phyloP scores from a whole-genome alignment of 2,329 filamentous ascomycete genomes.

The Eurotiales sp. region DNA sequence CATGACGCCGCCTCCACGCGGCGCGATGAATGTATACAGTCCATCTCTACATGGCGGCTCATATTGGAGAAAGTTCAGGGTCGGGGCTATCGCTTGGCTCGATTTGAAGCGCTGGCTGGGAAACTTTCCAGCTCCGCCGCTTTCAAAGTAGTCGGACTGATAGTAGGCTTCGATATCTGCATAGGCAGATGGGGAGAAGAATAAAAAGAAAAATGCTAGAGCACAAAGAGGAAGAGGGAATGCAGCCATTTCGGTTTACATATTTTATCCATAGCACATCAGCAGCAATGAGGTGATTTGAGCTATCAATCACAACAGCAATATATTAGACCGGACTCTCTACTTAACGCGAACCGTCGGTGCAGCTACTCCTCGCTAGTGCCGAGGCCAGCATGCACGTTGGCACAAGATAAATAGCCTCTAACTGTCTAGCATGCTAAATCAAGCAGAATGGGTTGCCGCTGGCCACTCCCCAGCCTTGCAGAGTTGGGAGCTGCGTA shows the following conservation, averaged over 20 bases:
- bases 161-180: conserved; percentile 9
- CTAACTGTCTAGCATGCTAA: too few relatives aligned
- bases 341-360: too few relatives aligned
- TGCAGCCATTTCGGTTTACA: background rate
- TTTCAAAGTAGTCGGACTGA: conserved; percentile 5
- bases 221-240: background rate
- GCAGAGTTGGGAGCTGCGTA: too few relatives aligned
- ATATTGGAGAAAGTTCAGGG: conserved; percentile 2
- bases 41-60: conserved; percentile 2
- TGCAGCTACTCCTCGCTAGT: too few relatives aligned
- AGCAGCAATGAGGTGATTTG: background rate
- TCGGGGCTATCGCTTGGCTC: background rate
- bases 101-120: conserved; percentile 1
- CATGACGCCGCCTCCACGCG: conserved; percentile 1
- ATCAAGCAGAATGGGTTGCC: too few relatives aligned
- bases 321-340: too few relatives aligned
- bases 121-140: background rate
- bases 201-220: background rate
- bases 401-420: too few relatives aligned
- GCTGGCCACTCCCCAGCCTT: too few relatives aligned
- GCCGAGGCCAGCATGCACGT: too few relatives aligned
- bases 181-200: background rate
- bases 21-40: conserved; percentile 3
- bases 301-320: background rate
- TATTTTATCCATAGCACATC: background rate